These are phyloP conservation scores for Beta corolliflora DNA, from an alignment of 179 eudicot genomes.

Conservation along the genomic window DNA sequence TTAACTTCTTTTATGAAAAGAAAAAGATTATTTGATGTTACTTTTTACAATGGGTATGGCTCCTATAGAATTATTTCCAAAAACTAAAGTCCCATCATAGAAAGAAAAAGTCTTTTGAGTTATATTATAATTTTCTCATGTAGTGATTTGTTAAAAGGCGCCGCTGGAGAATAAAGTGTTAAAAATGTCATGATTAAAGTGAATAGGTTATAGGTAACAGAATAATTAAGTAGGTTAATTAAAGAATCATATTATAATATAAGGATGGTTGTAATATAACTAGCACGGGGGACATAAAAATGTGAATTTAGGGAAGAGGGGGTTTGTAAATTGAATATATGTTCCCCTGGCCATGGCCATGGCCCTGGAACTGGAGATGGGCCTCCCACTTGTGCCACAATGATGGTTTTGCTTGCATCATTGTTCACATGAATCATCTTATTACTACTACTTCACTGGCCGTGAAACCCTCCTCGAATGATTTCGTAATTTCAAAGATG, in stretches of 20 bases:
- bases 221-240: slow-evolving; percentile 27
- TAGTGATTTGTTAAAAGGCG: slow-evolving; percentile 28
- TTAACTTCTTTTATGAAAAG: background rate
- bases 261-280: background rate
- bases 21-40: background rate
- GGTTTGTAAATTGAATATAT: background rate
- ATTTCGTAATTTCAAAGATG: slow-evolving; percentile 1
- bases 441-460: too few species aligned
- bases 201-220: slow-evolving; percentile 24
- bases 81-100: background rate
- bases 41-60: background rate
- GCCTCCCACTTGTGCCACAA: slow-evolving; percentile 33
- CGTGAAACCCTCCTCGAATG: too few species aligned
- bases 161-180: slow-evolving; percentile 31
- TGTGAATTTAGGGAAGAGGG: slow-evolving; percentile 21
- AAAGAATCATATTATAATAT: slow-evolving; percentile 6
- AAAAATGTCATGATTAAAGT: slow-evolving; percentile 31
- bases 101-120: background rate
- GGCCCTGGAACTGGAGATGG: slow-evolving; percentile 27
- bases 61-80: slow-evolving; percentile 5
- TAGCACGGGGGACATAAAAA: slow-evolving; percentile 27
- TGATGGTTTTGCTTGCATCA: slow-evolving; percentile 25
- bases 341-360: slow-evolving; percentile 33
- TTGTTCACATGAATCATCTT: background rate
- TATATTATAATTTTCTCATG: background rate